A percentile compares a stretch with the other conserved stretches of the same genome.
Conservation (phyloP, 805 yeast species). For the Metschnikowia kunwiensis region DNA sequence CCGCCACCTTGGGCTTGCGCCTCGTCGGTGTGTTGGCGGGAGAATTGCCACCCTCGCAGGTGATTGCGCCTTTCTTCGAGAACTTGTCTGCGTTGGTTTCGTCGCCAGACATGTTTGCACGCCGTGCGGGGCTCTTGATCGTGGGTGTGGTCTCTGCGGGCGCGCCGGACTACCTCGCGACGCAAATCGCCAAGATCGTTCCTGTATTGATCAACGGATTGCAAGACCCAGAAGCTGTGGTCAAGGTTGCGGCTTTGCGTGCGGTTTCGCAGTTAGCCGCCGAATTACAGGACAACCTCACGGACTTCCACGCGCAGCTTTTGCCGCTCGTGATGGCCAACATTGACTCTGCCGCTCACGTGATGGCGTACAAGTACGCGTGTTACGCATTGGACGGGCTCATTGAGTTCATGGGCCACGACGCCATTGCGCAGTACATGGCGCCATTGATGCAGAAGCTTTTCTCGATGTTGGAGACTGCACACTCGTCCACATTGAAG, state of each 20-base stretch:
- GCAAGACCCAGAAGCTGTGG: constrained; percentile 69
- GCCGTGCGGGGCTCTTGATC: constrained; percentile 83
- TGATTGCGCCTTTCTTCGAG: constrained; percentile 73
- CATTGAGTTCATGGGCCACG: constrained; percentile 86
- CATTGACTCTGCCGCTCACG: constrained; percentile 80
- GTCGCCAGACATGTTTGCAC: constrained; percentile 67
- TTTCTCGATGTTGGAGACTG: constrained; percentile 74
- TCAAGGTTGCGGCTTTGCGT: constrained; percentile 81
- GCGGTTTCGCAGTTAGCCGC: constrained; percentile 74
- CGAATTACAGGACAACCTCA: constrained; percentile 80
- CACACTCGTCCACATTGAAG: constrained; percentile 70
- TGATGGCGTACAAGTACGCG: constrained; percentile 84
- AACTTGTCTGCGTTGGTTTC: constrained; percentile 46
- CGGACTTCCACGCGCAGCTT: constrained; percentile 77
- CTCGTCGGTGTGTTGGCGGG: constrained; percentile 73
- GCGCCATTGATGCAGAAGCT: constrained; percentile 89
- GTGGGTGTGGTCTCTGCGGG: constrained; percentile 84
- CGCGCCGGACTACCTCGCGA: constrained; percentile 86
- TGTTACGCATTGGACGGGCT: constrained; percentile 88
- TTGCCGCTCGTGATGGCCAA: constrained; percentile 83
- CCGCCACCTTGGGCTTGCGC: constrained; percentile 74
- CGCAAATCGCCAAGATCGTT: constrained; percentile 69
- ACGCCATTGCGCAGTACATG: constrained; percentile 75
- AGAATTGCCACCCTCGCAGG: constrained; percentile 91
- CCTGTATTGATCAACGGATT: constrained; percentile 74